Conservation (phyloP, 2,329 filamentous ascomycete species). For the Monosporascus sp. region DNA sequence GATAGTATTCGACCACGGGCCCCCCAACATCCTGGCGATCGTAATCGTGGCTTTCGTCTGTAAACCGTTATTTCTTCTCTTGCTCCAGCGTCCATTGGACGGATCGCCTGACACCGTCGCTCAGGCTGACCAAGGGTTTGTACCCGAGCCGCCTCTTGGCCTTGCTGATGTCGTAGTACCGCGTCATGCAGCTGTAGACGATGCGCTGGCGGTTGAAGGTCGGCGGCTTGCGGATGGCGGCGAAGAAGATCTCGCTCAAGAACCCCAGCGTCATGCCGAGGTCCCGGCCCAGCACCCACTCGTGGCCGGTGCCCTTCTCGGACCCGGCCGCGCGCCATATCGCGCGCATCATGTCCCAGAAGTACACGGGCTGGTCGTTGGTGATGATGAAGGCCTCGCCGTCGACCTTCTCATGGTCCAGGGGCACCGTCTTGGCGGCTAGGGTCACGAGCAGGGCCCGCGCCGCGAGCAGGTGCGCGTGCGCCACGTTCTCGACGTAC, state of each 20-base stretch:
- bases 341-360: slow-evolving; percentile 80
- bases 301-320: slow-evolving; percentile 44
- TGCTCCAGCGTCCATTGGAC: slow-evolving; percentile 52
- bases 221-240: slow-evolving; percentile 44
- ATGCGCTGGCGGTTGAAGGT: slow-evolving; percentile 57
- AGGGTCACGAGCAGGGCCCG: slow-evolving; percentile 62
- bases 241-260: slow-evolving; percentile 47
- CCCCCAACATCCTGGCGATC: neutral
- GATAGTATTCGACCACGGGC: too few species aligned
- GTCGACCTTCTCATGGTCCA: slow-evolving; percentile 69
- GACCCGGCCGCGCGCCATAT: slow-evolving; percentile 65
- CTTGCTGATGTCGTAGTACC: slow-evolving; percentile 75
- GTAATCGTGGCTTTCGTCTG: neutral
- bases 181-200: slow-evolving; percentile 65
- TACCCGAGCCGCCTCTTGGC: slow-evolving; percentile 67
- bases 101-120: slow-evolving; percentile 55
- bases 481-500: slow-evolving; percentile 59
- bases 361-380: slow-evolving; percentile 82
- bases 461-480: slow-evolving; percentile 79
- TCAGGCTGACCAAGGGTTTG: slow-evolving; percentile 58
- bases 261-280: slow-evolving; percentile 48
- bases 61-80: slow-evolving; percentile 30
- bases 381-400: slow-evolving; percentile 88
- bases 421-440: slow-evolving; percentile 51
- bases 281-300: slow-evolving; percentile 49